Base-by-base conservation (phyloP, 169 alveolate genomes). In the Plasmodium inui region DNA sequence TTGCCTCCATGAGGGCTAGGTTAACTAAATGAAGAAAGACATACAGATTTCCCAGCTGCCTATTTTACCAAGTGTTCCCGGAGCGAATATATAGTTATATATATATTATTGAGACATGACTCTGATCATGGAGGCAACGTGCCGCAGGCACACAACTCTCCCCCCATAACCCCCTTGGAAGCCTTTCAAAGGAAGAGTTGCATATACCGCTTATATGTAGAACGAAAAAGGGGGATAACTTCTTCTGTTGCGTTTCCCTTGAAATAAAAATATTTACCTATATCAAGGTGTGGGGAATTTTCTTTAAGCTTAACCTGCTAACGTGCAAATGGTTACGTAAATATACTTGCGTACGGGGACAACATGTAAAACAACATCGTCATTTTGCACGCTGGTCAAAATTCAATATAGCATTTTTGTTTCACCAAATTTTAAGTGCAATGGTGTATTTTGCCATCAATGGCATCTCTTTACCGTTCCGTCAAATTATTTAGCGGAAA, bases 181-280 rank as follows among this genome's bases (percentile, higher is more conserved):
- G 1, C 37, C 12, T 19, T 26, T 67, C 76, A 67, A 67, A 22
- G 76, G 37, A 67, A 26, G 76, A 26, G 39, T 67, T 67, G 14
- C 76, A 8, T 67, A 67, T 67, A 14, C 30, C n/a, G n/a, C 14
- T 19, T 67, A 50, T 12, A 61, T 67, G 37, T 67, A 67, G 76
- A 67, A 67, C 76, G 39, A 67, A 26, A 44, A 8, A 67, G 76
- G 30, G 37, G 37, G 28, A 10, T 41, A 19, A 19, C 1, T 2
- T 10, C 30, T 67, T 2, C 37, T 67, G n/a, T 26, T 67, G 39
- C n/a, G 14, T 28, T n/a, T 22, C 0, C 37, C 1, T 67, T 22
- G 76, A 67, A 61, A 81, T 81, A 81, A 44, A 81, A 74, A 74
- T 26, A 81, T 50, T 44, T 81, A 81, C 17, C 9, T 44, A 19